A percentile compares a stretch with the other conserved stretches of the same genome.
These are phyloP conservation scores for Aspergillus novofumigatus DNA, from an alignment of 2,329 filamentous ascomycete genomes.

Conservation along the genomic window DNA sequence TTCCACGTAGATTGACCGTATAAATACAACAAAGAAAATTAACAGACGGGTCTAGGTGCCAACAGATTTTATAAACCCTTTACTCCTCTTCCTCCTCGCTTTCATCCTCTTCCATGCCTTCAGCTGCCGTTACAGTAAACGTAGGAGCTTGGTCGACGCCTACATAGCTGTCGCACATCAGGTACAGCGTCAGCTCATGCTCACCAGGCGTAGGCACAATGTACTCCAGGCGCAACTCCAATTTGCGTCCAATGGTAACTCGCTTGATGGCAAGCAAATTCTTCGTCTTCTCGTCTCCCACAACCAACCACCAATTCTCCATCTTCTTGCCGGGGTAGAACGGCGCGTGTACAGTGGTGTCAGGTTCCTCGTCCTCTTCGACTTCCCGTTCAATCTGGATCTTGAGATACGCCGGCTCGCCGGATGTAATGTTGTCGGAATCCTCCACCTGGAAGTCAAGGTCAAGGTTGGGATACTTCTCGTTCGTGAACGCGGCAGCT, in stretches of 20 bases:
- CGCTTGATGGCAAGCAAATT: slow-evolving; percentile 89
- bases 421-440: slow-evolving; percentile 71
- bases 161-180: slow-evolving; percentile 97
- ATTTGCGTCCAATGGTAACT: slow-evolving; percentile 74
- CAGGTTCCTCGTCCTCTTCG: slow-evolving; percentile 67
- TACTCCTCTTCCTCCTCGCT: slow-evolving; percentile 72
- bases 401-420: slow-evolving; percentile 75
- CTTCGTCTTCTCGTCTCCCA: slow-evolving; percentile 86
- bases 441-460: slow-evolving; percentile 85
- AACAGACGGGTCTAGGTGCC: slow-evolving; percentile 15
- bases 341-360: slow-evolving; percentile 84
- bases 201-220: slow-evolving; percentile 81
- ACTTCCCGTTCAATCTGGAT: slow-evolving; percentile 82
- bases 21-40: slow-evolving; percentile 8
- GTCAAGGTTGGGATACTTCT: slow-evolving; percentile 92
- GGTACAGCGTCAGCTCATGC: slow-evolving; percentile 82
- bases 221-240: slow-evolving; percentile 80
- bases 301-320: slow-evolving; percentile 98
- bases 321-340: slow-evolving; percentile 91
- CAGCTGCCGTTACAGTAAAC: slow-evolving; percentile 79
- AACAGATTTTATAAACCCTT: slow-evolving; percentile 12
- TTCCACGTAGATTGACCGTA: slow-evolving; percentile 5
- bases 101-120: slow-evolving; percentile 92
- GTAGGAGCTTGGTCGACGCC: slow-evolving; percentile 94
- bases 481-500: slow-evolving; percentile 92